Evolutionary conservation across 2,329 filamentous ascomycete species (phyloP), one percentile per base, ranked within the genome.

Genomic region (Periconia macrospinosa): DNA sequence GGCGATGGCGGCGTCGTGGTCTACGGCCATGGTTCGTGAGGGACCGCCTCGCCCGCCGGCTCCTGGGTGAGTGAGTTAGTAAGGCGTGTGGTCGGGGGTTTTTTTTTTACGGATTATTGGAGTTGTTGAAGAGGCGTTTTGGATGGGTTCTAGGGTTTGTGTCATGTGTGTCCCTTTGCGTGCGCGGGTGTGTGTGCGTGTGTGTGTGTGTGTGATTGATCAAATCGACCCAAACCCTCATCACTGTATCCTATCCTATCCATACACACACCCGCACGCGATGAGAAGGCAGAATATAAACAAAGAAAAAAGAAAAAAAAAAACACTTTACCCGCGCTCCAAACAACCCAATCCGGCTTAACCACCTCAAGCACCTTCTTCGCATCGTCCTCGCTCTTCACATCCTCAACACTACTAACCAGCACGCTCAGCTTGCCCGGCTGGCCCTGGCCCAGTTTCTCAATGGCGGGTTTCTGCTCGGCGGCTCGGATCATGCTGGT

Each of bases 401-500:
- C 80, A 17, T 91, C 88, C 50, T 90, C 88, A 18, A 93, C 75
- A 66, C 85, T 90, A 66, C 82, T 82, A 15, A 93, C 80, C 1
- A 92, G 77, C 2, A 92, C 86, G 50, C 84, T 81, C 37, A 94
- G 75, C 57, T 83, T 87, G 23, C 87, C 87, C 1, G 81, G 81
- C 50, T 83, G 78, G 17, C 79, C 82, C 17, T 79, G 71, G 54
- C 81, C 84, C 2, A 90, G 81, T 52, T 81, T 81, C 62, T 87
- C 76, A 53, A 95, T 86, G 49, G 85, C 77, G 3, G 78, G 68
- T 42, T 83, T 81, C 61, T 94, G 90, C 0, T 86, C 84, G n/a
- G 84, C 77, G 58, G 86, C 83, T 65, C 91, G 88, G 71, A 95
- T 87, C 56, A 94, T 78, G 70, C 87, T 90, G 55, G 88, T 92